Evolutionary conservation across 2,329 filamentous ascomycete species (phyloP).

Genomic region (Endocalyx cinctus): DNA sequence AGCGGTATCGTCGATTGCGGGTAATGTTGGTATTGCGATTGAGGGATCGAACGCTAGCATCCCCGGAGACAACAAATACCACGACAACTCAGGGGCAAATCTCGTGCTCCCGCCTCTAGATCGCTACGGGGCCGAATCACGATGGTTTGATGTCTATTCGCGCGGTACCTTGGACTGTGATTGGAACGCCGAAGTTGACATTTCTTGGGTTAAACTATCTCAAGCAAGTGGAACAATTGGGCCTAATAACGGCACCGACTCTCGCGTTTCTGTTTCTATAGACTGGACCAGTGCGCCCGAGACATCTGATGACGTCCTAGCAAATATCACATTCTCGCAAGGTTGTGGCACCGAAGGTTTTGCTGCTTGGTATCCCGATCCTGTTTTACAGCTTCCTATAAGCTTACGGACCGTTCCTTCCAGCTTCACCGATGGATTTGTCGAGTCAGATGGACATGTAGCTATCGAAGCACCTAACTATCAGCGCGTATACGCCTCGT

Average conservation of each 20-base stretch:
- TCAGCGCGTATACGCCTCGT: conserved; percentile 33
- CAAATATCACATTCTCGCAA: conserved; percentile 48
- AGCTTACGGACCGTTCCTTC: conserved; percentile 42
- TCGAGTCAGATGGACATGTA: conserved; percentile 57
- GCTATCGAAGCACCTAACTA: conserved; percentile 52
- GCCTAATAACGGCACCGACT: conserved; percentile 41
- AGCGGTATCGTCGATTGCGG: conserved; percentile 52
- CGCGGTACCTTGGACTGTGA: conserved; percentile 49
- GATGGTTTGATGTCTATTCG: conserved; percentile 62
- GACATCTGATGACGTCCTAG: conserved; percentile 32
- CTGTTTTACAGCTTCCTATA: conserved; percentile 51
- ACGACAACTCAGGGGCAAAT: conserved; percentile 47
- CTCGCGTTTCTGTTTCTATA: conserved; percentile 48
- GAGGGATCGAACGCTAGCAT: conserved; percentile 64
- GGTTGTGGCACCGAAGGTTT: conserved; percentile 26
- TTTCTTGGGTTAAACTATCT: conserved; percentile 48
- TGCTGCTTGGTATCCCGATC: conserved; percentile 26
- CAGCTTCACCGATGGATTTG: conserved; percentile 53
- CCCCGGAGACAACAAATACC: conserved; percentile 62
- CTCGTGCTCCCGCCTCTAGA: conserved; percentile 54
- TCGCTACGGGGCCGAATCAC: conserved; percentile 48
- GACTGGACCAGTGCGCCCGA: conserved; percentile 46
- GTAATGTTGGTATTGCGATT: conserved; percentile 58
- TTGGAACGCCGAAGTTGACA: conserved; percentile 45
- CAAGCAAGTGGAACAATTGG: conserved; percentile 45